Conservation (phyloP, 2,329 filamentous ascomycete genomes). For the Arthrobotrys megalospora region DNA sequence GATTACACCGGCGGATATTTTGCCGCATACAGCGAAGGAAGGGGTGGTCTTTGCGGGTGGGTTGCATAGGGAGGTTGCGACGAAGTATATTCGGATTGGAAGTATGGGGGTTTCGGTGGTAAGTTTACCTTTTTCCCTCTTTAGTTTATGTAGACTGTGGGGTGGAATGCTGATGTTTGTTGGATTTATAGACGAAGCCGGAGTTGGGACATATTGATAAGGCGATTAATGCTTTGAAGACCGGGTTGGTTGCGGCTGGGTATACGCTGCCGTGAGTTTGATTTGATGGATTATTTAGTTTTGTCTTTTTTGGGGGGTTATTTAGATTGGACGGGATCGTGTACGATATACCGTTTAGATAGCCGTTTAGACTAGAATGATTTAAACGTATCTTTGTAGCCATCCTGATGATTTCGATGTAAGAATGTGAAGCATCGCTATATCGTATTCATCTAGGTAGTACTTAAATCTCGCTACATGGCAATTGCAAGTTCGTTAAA, state of each 20-base stretch:
- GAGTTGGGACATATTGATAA: conserved; percentile 85
- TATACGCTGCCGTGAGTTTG: conserved; percentile 69
- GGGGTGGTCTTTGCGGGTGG: conserved; percentile 95
- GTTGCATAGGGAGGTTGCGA: conserved; percentile 93
- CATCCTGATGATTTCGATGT: neutral
- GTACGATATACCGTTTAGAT: conserved; percentile 25
- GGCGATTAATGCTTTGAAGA: conserved; percentile 83
- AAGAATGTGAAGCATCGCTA: no score
- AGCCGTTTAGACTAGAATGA: conserved; percentile 14
- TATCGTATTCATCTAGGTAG: neutral
- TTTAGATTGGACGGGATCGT: conserved; percentile 17
- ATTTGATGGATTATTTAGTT: neutral
- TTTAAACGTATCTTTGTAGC: conserved; percentile 10
- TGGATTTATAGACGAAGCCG: conserved; percentile 76
- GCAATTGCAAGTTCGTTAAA: conserved; percentile 5
- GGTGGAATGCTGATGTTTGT: conserved; percentile 40
- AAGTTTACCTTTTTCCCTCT: conserved; percentile 67
- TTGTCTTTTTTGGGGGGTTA: neutral
- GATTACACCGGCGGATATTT: conserved; percentile 82
- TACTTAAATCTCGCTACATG: neutral
- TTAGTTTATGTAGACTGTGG: conserved; percentile 15
- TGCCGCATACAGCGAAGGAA: conserved; percentile 87
- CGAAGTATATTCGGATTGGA: conserved; percentile 94
- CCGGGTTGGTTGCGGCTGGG: conserved; percentile 81
- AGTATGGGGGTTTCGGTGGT: conserved; percentile 96